A percentile compares a stretch with the other conserved stretches of the same genome.
Conservation (phyloP, 2,329 filamentous ascomycete genomes). For the Chaetomiaceae sp. region DNA sequence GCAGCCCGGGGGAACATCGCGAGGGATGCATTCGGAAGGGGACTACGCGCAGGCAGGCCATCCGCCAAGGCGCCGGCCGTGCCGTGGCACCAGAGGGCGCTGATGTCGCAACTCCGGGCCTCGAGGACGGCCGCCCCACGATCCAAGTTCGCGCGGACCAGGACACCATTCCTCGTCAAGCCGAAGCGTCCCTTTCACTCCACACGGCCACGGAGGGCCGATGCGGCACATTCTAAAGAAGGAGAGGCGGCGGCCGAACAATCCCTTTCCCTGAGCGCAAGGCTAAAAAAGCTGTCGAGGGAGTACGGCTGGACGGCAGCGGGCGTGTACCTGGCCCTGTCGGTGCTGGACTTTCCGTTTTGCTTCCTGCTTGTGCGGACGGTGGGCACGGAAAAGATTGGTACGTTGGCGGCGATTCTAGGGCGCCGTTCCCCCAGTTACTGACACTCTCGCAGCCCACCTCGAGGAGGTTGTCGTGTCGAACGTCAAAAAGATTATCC, state of each 20-base stretch:
- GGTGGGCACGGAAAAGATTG: slow-evolving; percentile 82
- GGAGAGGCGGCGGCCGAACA: slow-evolving; percentile 22
- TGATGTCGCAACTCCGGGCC: slow-evolving; percentile 19
- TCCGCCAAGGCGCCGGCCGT: not conserved
- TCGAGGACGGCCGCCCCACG: slow-evolving; percentile 8
- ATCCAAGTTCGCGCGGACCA: slow-evolving; percentile 3
- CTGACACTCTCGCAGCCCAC: slow-evolving; percentile 39
- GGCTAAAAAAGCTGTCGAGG: slow-evolving; percentile 76
- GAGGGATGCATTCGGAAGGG: slow-evolving; percentile 3
- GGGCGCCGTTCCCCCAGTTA: not conserved
- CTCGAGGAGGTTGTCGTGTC: slow-evolving; percentile 65
- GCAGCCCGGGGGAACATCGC: slow-evolving; percentile 2
- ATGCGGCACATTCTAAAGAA: not conserved
- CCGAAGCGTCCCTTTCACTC: slow-evolving; percentile 29
- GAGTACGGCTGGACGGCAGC: slow-evolving; percentile 94
- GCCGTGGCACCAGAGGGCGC: slow-evolving; percentile 17
- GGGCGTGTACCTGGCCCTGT: slow-evolving; percentile 83
- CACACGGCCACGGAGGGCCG: slow-evolving; percentile 26
- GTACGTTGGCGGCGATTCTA: slow-evolving; percentile 39
- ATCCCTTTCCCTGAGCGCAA: slow-evolving; percentile 57
- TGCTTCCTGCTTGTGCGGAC: slow-evolving; percentile 84
- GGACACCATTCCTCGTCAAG: slow-evolving; percentile 8
- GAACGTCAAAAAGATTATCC: slow-evolving; percentile 54
- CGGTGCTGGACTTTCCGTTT: slow-evolving; percentile 86
- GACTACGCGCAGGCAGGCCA: slow-evolving; percentile 7